A percentile compares a stretch with the other conserved stretches of the same genome.
Evolutionary conservation across 129 eudicot genomes (phyloP).

Genomic region (Rutidosis leptorrhynchoides): DNA sequence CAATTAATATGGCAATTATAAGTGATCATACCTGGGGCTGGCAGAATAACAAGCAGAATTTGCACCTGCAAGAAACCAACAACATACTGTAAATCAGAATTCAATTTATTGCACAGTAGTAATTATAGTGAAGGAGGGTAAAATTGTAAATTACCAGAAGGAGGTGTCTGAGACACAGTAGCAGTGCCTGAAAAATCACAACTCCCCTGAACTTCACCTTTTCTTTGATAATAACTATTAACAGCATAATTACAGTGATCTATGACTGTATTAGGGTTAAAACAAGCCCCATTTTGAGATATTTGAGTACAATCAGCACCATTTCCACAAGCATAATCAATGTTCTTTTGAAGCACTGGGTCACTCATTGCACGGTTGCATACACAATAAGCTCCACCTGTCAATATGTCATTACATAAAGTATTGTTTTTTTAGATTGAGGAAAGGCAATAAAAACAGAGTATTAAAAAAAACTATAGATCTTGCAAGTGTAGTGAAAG

Average conservation of each 20-base stretch:
- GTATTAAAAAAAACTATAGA: background rate
- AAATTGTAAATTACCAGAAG: slow-evolving; percentile 42
- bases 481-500: background rate
- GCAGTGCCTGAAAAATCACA: slow-evolving; percentile 61
- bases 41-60: slow-evolving; percentile 46
- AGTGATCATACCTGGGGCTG: slow-evolving; percentile 42
- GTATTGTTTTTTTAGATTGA: background rate
- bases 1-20: slow-evolving; percentile 13
- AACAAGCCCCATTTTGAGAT: slow-evolving; percentile 60
- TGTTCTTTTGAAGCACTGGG: slow-evolving; percentile 50
- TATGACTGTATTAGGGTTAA: slow-evolving; percentile 63
- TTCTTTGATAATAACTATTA: slow-evolving; percentile 66
- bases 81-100: background rate
- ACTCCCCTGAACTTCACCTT: slow-evolving; percentile 40
- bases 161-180: slow-evolving; percentile 24
- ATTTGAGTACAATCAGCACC: slow-evolving; percentile 76
- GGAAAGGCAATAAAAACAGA: background rate
- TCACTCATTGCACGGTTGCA: slow-evolving; percentile 60
- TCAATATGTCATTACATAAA: no score
- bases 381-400: slow-evolving; percentile 72
- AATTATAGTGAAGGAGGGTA: background rate
- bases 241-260: slow-evolving; percentile 86
- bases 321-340: slow-evolving; percentile 86
- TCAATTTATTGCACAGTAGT: slow-evolving; percentile 13
- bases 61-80: slow-evolving; percentile 42